phyloP scores from a whole-genome alignment of 1,284 basidiomycete genomes.

The Cryptococcus amylolentus region DNA sequence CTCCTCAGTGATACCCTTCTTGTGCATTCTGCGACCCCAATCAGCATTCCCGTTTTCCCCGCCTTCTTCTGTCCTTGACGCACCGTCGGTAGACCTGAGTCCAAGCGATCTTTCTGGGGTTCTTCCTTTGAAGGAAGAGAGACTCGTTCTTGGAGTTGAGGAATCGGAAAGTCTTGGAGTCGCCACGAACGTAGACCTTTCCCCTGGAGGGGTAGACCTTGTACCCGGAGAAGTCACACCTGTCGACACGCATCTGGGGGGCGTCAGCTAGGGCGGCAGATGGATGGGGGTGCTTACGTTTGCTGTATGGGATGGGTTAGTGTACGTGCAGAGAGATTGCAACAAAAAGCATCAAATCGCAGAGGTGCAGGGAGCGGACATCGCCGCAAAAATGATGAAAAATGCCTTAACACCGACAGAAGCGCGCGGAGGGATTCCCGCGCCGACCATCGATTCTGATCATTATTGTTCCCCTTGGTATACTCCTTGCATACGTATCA shows the following conservation, averaged over 20 bases:
- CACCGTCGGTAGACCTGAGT: conserved; percentile 82
- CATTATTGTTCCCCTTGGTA: no score
- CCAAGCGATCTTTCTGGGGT: conserved; percentile 99
- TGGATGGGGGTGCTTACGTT: no score
- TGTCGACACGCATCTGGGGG: conserved; percentile 79
- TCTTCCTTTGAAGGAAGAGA: conserved; percentile 98
- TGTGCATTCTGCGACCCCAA: conserved; percentile 72
- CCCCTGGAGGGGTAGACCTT: conserved; percentile 96
- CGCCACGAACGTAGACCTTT: conserved; percentile 90
- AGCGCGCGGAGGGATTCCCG: no score
- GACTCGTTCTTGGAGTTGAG: conserved; percentile 85
- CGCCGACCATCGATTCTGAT: no score
- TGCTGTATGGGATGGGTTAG: no score
- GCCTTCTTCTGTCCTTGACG: conserved; percentile 1
- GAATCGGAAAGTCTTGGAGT: conserved; percentile 97
- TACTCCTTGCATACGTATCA: no score
- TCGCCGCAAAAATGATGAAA: no score
- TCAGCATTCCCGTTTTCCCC: background rate
- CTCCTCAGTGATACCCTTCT: conserved; percentile 99
- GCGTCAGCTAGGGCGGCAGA: background rate
- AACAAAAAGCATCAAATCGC: background rate
- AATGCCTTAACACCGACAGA: no score
- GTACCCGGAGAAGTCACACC: conserved; percentile 92
- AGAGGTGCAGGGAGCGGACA: no score
- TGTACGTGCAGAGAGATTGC: background rate